phyloP scores from a whole-genome alignment of 371 early-diverging fungal species.

The Apophysomyces ossiformis region DNA sequence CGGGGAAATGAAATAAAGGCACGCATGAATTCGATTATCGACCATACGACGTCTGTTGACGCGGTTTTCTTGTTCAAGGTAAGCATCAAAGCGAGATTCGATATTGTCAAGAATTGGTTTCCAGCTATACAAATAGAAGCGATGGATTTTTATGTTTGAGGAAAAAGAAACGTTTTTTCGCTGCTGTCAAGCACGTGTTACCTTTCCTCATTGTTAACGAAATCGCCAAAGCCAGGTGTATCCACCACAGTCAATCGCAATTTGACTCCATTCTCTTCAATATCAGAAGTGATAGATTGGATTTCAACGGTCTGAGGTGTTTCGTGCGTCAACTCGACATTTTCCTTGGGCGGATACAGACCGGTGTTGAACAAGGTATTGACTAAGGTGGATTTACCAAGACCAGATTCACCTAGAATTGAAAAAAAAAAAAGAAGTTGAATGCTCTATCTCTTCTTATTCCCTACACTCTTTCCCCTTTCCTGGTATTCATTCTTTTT shows the following conservation, averaged over 20 bases:
- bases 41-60: slow-evolving; percentile 87
- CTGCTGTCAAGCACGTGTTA: slow-evolving; percentile 26
- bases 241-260: slow-evolving; percentile 94
- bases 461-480: too few species aligned
- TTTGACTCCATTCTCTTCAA: slow-evolving; percentile 89
- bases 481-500: background rate
- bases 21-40: slow-evolving; percentile 96
- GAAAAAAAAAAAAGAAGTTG: too few species aligned
- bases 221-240: slow-evolving; percentile 95
- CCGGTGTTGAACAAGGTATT: slow-evolving; percentile 97
- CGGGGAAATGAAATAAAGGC: slow-evolving; percentile 97
- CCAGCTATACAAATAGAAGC: slow-evolving; percentile 66
- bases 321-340: slow-evolving; percentile 80
- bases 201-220: slow-evolving; percentile 94
- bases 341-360: slow-evolving; percentile 88
- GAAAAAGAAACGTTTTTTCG: background rate
- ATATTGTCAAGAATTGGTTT: slow-evolving; percentile 95
- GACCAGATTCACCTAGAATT: slow-evolving; percentile 89
- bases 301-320: slow-evolving; percentile 94
- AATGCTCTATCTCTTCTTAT: too few species aligned
- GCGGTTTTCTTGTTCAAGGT: slow-evolving; percentile 91
- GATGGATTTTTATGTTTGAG: background rate
- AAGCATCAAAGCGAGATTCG: slow-evolving; percentile 94
- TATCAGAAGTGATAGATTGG: slow-evolving; percentile 90
- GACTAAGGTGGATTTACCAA: slow-evolving; percentile 99